Percentiles rank a stretch among this genome's conserved stretches.
Evolutionary conservation across 176 grass and related monocot genomes (phyloP).

Genomic region (Zoysia japonica): DNA sequence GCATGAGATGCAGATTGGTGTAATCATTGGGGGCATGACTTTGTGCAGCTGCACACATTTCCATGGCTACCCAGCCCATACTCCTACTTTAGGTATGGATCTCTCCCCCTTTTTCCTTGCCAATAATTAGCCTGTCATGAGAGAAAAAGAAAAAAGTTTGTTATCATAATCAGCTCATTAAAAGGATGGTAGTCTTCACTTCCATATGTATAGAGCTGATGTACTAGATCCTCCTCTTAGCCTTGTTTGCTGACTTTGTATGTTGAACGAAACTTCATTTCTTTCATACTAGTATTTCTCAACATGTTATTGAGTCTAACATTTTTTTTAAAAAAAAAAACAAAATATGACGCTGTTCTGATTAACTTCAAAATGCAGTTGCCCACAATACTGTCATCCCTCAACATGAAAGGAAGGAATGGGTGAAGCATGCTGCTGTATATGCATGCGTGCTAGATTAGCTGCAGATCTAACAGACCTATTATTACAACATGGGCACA

Average conservation of each 20-base stretch:
- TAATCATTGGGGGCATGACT: conserved; percentile 56
- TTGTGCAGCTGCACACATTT: conserved; percentile 29
- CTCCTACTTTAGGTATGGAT: background rate
- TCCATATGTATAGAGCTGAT: conserved; percentile 1
- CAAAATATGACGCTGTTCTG: background rate
- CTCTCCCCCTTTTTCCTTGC: conserved; percentile 20
- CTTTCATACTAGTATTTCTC: background rate
- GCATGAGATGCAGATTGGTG: conserved; percentile 74
- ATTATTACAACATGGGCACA: no score
- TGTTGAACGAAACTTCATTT: background rate
- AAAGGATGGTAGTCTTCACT: background rate
- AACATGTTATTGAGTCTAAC: background rate
- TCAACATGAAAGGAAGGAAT: background rate
- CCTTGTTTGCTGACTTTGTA: background rate
- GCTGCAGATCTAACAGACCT: background rate
- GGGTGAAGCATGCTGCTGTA: background rate
- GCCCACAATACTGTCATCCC: background rate
- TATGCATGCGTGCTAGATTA: background rate
- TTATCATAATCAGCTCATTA: conserved; percentile 32
- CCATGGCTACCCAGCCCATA: conserved; percentile 23
- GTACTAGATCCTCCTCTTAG: background rate
- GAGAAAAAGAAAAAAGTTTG: conserved; percentile 33
- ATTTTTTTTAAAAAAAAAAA: background rate
- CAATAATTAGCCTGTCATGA: conserved; percentile 52
- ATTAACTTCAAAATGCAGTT: background rate